Evolutionary conservation across 495 filamentous ascomycete genomes (phyloP), one percentile per base, ranked within the genome.

Genomic region (Clavariopsis aquatica): DNA sequence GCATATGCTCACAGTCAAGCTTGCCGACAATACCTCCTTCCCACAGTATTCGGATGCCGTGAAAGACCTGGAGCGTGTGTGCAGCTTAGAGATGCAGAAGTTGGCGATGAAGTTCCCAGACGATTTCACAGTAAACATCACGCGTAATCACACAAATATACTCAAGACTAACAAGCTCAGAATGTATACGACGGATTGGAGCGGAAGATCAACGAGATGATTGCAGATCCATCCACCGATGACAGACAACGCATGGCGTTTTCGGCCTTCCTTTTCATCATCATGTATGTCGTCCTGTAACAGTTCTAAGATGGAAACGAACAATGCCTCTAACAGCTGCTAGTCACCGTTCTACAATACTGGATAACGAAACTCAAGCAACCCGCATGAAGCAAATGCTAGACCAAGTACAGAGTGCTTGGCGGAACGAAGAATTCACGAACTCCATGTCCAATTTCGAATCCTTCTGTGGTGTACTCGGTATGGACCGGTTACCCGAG

Each of bases 91-190:
- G 74, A 81, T 98, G 57, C 92, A 96, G 60, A 84, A 90, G 36
- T 82, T 99, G 4, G 94, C 94, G 3, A 86, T 89, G 67, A 91
- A 89, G 58, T 96, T 96, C 82, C 85, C 95, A 0, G 89, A 96
- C 70, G 87, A 94, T 67, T 84, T 99, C 57, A 79, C 93, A 56
- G 85, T 87, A 71, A 75, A 57, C 66, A 74, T 60, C 75, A 27
- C 19, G 27, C 13, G 15, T 8, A 43, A 8, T 17, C n/a, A 23
- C 15, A 54, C 23, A 56, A 31, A 19, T 28, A 7, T 4, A 1
- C 7, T 4, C 5, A 22, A 54, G 8, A 23, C 36, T 56, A 41
- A 56, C 31, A 15, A 1, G 20, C 12, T 31, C 24, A 86, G 85
- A 84, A 84, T 13, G 92, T 96, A 22, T 99, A 96, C 69, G 89